Evolutionary conservation across 2,329 filamentous ascomycete species (phyloP).

Genomic region (Colletotrichum gigasporum): DNA sequence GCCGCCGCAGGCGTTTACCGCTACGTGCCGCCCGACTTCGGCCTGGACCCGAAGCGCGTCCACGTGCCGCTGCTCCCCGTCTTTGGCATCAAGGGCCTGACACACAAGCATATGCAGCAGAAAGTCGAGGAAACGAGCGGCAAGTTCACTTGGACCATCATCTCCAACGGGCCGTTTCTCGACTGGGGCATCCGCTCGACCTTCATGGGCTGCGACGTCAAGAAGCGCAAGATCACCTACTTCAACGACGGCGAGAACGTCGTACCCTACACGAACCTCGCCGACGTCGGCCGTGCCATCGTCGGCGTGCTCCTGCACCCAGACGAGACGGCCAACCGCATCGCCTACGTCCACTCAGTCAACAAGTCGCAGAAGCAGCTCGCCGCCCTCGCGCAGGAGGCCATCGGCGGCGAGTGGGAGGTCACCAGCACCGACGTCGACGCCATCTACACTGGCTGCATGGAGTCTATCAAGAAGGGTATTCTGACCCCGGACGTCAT

Average conservation of each 20-base stretch:
- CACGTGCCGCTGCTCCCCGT: constrained; percentile 31
- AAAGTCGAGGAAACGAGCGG: constrained; percentile 34
- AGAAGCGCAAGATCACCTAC: constrained; percentile 33
- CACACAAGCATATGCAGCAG: constrained; percentile 33
- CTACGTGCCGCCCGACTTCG: constrained; percentile 70
- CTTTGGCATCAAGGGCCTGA: constrained; percentile 33
- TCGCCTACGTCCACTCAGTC: constrained; percentile 35
- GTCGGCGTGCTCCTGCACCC: constrained; percentile 37
- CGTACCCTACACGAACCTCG: constrained; percentile 36
- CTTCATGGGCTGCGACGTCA: constrained; percentile 37
- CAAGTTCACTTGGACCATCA: constrained; percentile 39
- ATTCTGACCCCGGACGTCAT: constrained; percentile 31
- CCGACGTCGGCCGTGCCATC: constrained; percentile 38
- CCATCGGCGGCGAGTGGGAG: constrained; percentile 33
- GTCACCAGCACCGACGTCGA: constrained; percentile 29
- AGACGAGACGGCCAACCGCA: constrained; percentile 40
- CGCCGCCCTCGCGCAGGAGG: constrained; percentile 32
- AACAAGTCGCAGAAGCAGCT: constrained; percentile 37
- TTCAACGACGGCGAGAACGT: constrained; percentile 38
- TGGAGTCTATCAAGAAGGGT: constrained; percentile 33
- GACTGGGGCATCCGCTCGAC: constrained; percentile 38
- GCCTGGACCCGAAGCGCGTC: constrained; percentile 42
- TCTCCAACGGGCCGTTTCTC: constrained; percentile 41
- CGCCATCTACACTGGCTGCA: constrained; percentile 30
- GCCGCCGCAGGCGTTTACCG: constrained; percentile 68